These are phyloP conservation scores for Volvox carteri DNA, from an alignment of 163 green algal species.

Conservation along the genomic window DNA sequence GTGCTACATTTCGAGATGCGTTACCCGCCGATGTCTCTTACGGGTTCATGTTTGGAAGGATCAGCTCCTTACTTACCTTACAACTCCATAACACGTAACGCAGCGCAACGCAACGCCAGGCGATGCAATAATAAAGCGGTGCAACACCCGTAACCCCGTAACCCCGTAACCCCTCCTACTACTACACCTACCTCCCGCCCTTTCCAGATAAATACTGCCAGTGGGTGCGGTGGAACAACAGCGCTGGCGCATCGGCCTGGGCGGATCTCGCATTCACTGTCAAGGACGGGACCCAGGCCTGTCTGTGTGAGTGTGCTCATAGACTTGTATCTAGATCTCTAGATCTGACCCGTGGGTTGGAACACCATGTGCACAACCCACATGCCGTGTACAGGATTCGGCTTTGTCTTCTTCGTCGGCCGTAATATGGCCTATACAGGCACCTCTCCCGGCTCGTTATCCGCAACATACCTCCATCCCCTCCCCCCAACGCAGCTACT, in stretches of 20 bases:
- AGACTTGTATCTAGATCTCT: too few relatives aligned
- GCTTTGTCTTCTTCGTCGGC: background rate
- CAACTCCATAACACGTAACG: too few relatives aligned
- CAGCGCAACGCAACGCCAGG: too few relatives aligned
- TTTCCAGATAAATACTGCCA: slow-evolving; percentile 35
- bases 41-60: too few relatives aligned
- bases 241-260: background rate
- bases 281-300: slow-evolving; percentile 19
- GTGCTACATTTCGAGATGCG: too few relatives aligned
- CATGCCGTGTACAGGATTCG: too few relatives aligned
- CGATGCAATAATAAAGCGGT: too few relatives aligned
- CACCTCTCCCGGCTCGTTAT: too few relatives aligned
- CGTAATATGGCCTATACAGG: background rate
- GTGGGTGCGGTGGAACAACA: background rate
- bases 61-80: too few relatives aligned
- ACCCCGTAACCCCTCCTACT: background rate
- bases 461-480: background rate
- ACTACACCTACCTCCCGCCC: background rate
- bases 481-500: background rate
- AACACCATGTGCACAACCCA: too few relatives aligned
- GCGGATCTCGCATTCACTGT: background rate
- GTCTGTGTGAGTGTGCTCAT: slow-evolving; percentile 28
- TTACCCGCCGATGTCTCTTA: too few relatives aligned
- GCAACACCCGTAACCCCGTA: background rate
- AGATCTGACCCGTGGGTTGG: too few relatives aligned